Evolutionary conservation across 2,329 filamentous ascomycete species (phyloP).

Genomic region (Xylaria arbuscula): DNA sequence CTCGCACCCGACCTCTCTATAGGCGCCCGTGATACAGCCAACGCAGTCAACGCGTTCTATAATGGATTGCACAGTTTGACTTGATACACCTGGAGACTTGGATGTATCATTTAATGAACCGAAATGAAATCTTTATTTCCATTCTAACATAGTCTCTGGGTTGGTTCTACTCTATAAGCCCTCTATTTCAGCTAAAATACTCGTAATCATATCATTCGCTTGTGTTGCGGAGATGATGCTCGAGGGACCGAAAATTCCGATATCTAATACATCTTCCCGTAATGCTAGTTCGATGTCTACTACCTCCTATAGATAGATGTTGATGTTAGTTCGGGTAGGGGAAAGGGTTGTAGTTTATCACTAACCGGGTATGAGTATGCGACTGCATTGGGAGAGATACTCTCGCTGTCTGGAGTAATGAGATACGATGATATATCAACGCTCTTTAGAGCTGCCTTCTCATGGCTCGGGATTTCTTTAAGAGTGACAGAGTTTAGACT

Average conservation of each 20-base stretch:
- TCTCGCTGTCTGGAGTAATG: constrained; percentile 29
- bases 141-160: background rate
- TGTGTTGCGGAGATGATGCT: constrained; percentile 35
- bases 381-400: constrained; percentile 29
- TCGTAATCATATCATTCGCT: constrained; percentile 37
- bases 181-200: constrained; percentile 39
- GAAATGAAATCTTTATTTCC: background rate
- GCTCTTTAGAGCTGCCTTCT: background rate
- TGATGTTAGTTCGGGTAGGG: constrained; percentile 21
- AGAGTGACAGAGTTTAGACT: constrained; percentile 26
- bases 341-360: background rate
- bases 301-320: constrained; percentile 41
- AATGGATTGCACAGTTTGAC: too few species aligned
- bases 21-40: background rate
- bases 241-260: constrained; percentile 46
- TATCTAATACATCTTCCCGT: constrained; percentile 42
- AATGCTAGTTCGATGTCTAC: constrained; percentile 48
- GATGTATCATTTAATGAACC: background rate
- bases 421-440: constrained; percentile 27
- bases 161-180: constrained; percentile 11
- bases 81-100: background rate
- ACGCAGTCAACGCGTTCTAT: background rate
- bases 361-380: constrained; percentile 38
- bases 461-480: constrained; percentile 22
- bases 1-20: too few species aligned